Evolutionary conservation across 1,139 yeast genomes (phyloP), one percentile per base, ranked within the genome.

Genomic region (Scheffersomyces lignicola): DNA sequence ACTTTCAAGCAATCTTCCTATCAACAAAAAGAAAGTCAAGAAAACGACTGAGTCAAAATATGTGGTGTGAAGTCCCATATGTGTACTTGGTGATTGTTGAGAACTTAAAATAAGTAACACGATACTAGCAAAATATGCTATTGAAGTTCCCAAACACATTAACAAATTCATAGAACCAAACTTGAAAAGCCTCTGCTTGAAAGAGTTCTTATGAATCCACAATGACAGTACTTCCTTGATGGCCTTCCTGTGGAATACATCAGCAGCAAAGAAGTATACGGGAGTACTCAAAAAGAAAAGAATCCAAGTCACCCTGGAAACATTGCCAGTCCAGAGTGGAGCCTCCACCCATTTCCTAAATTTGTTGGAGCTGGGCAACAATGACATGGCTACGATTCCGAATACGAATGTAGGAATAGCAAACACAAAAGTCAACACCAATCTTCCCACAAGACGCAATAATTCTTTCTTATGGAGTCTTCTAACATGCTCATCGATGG

Each of bases 21-120:
- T 76, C 33, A 84, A 65, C 38, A 84, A 60, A 55, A 84, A 84
- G 49, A 84, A 77, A 0, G 89, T 76, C 44, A 84, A 64, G 49
- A 84, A 84, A 3, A 84, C 88, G 24, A 83, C 92, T 1, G 90
- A 80, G 51, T 84, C 94, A 54, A 84, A 84, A 48, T 82, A 84
- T 0, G 87, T 79, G 1, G 85, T 78, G 17, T 78, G 71, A 37
- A 72, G 71, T 0, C 81, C 86, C 47, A 43, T 50, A n/a, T 45
- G 44, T 7, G 52, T 41, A 37, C 36, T 42, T 2, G 56, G 50
- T 5, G 54, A 39, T 17, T 69, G 62, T 20, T 50, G 53, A 0
- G 86, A 73, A 26, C 81, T 69, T 15, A 82, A 49, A 2, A 61
- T 66, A 18, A 84, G 58, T 33, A 82, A 58, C 0, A 73, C 80